Evolutionary conservation across 768 basidiomycete genomes (phyloP), one percentile per base, ranked within the genome.

Genomic region (Pulveroboletus sp.): DNA sequence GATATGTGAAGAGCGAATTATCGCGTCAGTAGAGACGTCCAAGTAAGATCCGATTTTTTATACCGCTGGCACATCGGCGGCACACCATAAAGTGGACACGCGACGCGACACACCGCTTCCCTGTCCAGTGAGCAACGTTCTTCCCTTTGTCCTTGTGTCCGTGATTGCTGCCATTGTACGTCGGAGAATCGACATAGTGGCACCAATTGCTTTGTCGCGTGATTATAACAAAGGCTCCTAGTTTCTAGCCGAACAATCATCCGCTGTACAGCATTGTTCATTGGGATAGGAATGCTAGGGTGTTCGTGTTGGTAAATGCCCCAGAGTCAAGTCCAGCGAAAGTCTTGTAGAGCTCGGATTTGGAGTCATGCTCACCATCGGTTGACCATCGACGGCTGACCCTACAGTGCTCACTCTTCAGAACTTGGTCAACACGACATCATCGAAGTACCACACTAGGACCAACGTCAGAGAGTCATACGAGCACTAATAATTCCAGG

Each of bases 121-220:
- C 50, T 19, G 36, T 20, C 45, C 56, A 53, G n/a, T 29, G 36
- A 20, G 23, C 11, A 40, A 34, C 44, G 10, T 16, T 13, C 13
- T 32, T 40, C n/a, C 36, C 57, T 49, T 59, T 60, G 58, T 59
- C 44, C 13, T 16, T 26, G 38, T 44, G 43, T 27, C 22, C 37
- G 16, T 42, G 43, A 24, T 37, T 6, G 43, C 38, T 37, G 24
- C 46, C 59, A 62, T 63, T 62, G 57, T 60, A 37, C 30, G 9
- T n/a, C n/a, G n/a, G n/a, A n/a, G 20, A 19, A 31, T 39, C 27
- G 42, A 48, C 31, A 26, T 22, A 23, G 32, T 54, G 26, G 20
- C 32, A 14, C 17, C 29, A 2, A 41, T 24, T 22, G 41, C 48
- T 53, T 55, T 56, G 49, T 53, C 41, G 38, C 39, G 32, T 43